These are phyloP conservation scores for Sporothrix luriei DNA, from an alignment of 2,329 filamentous ascomycete species.

Conservation along the genomic window DNA sequence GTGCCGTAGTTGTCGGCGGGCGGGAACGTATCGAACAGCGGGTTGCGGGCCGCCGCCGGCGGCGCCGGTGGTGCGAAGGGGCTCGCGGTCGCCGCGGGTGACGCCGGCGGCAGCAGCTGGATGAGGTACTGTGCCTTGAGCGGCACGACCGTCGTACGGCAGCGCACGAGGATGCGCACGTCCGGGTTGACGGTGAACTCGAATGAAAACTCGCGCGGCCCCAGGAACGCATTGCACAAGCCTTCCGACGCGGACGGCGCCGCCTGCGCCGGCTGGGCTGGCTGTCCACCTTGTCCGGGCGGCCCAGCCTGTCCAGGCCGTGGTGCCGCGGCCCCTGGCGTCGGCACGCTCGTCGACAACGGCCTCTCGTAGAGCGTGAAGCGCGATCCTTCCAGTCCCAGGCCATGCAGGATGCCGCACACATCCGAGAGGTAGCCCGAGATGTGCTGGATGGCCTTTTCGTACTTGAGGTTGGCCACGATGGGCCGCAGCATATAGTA, in stretches of 20 bases:
- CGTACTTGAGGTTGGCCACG: conserved; percentile 53
- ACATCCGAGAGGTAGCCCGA: conserved; percentile 50
- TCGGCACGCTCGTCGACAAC: conserved; percentile 25
- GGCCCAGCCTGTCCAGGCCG: conserved; percentile 42
- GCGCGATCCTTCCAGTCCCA: conserved; percentile 28
- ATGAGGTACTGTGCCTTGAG: conserved; percentile 52
- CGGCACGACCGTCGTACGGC: conserved; percentile 50
- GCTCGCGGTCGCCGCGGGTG: background rate
- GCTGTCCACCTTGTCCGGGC: conserved; percentile 37
- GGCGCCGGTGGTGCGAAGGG: background rate
- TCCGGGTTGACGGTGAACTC: conserved; percentile 52
- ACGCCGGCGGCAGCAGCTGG: conserved; percentile 42
- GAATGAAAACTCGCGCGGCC: conserved; percentile 48
- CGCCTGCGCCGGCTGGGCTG: conserved; percentile 36
- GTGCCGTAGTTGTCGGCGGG: conserved; percentile 52
- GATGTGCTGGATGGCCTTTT: conserved; percentile 46
- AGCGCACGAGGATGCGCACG: conserved; percentile 49
- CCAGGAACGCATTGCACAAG: conserved; percentile 50
- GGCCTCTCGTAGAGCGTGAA: conserved; percentile 36
- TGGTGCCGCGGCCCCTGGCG: conserved; percentile 35
- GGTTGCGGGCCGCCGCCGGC: conserved; percentile 38
- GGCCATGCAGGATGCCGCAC: conserved; percentile 47
- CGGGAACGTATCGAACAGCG: conserved; percentile 46
- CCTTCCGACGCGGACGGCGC: conserved; percentile 49
- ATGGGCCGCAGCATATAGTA: conserved; percentile 57